Evolutionary conservation across 73 alveolate species (phyloP), one percentile per base, ranked within the genome.

Genomic region (Urostyla sp.): DNA sequence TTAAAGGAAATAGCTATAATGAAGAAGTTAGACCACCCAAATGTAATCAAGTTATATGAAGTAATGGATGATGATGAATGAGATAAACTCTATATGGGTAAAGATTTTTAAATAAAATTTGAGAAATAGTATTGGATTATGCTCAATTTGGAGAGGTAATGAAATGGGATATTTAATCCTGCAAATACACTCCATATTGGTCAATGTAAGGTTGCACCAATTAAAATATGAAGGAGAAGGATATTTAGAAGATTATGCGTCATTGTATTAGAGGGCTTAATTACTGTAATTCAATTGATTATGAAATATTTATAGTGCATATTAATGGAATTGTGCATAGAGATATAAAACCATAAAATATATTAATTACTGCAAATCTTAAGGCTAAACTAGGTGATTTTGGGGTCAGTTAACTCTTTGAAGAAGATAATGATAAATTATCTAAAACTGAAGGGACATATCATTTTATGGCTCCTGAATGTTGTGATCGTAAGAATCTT

Each of bases 391-490:
- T 96, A 20, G 97, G 98, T 32, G 99, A 96, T 92, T 96, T 96
- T 83, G 98, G 98, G 40, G 95, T 94, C 44, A 87, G 90, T 32
- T 31, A 69, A 32, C 83, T 69, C 8, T 69, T 46, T 69, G 72
- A 69, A 45, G 34, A 46, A 48, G 83, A 48, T 24, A 92, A 87
- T 85, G 96, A 94, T 85, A 89, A 75, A n/a, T 87, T 94, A 26
- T 91, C 77, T 30, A 95, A 88, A 53, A 89, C 98, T 5, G 91
- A 89, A 73, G 98, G 99, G 38, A 95, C 99, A 13, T 94, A 94
- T 61, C 95, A 91, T 59, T 96, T 96, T 75, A 78, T 95, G 94
- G 97, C 99, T 23, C 99, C 99, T 21, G 99, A 96, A 67, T 94
- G 96, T 38, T 95, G 98, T 50, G 79, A 75, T 24, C 80, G 88